Evolutionary conservation across 108 stramenopile genomes (phyloP).

Genomic region (Skeletonema menzelii): DNA sequence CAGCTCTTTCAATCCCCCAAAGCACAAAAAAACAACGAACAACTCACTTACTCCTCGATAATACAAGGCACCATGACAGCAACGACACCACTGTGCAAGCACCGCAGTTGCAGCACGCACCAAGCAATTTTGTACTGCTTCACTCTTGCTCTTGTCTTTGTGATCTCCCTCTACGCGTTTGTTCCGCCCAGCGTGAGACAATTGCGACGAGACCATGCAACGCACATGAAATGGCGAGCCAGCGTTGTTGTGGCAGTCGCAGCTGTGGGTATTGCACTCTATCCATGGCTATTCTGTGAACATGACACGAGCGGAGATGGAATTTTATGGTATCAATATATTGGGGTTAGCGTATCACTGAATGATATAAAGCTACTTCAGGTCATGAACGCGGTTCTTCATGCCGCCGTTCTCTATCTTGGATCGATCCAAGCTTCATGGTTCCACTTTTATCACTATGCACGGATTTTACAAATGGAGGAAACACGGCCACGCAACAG

Average conservation of each 20-base stretch:
- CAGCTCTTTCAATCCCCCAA: too few species aligned
- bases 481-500: neutral
- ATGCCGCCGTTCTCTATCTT: constrained; percentile 37
- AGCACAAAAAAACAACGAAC: too few species aligned
- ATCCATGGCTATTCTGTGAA: constrained; percentile 61
- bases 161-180: constrained; percentile 68
- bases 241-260: constrained; percentile 43
- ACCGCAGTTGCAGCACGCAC: neutral
- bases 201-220: constrained; percentile 55
- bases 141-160: constrained; percentile 50
- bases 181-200: constrained; percentile 60
- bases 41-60: too few species aligned
- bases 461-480: constrained; percentile 10
- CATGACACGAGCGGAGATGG: neutral
- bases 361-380: constrained; percentile 1
- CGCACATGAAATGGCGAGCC: constrained; percentile 66
- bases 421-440: constrained; percentile 28
- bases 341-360: constrained; percentile 10
- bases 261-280: constrained; percentile 35
- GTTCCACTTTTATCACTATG: constrained; percentile 24
- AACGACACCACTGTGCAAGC: neutral
- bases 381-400: constrained; percentile 17
- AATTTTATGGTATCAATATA: constrained; percentile 13
- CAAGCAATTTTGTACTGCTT: constrained; percentile 37
- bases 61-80: neutral